Base-by-base conservation (phyloP, 2,329 filamentous ascomycete species). In the Aspergillus sojae region DNA sequence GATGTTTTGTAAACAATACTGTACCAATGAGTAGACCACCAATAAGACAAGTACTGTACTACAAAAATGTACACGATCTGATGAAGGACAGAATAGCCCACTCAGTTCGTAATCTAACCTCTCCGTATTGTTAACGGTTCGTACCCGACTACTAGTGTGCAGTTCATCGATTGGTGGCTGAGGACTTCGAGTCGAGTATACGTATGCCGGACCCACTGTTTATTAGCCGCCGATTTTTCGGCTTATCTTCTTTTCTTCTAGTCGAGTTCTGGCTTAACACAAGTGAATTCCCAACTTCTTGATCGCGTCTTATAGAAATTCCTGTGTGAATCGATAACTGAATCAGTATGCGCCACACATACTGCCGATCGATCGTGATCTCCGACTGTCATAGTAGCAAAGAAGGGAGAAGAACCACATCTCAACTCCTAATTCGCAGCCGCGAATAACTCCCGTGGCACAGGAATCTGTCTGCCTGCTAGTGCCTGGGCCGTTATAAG, bases 121-220 rank as follows among this genome's bases (percentile, higher is more conserved):
- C 45, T 28, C 21, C 45, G 45, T 48, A 48, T 26, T 48, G 45
- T 28, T 26, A 14, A 26, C 12, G 7, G 21, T 14, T 48, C 45
- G 26, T 48, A 19, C 16, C 36, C 14, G 16, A n/a, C 39, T 10
- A 9, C 39, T n/a, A n/a, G 45, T 48, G 23, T 48, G 21, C 21
- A 28, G 21, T n/a, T 52, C 28, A 52, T 52, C 28, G 28, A 52
- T 32, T 32, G 48, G 48, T 32, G 28, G 28, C 28, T n/a, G 19
- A 30, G 28, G n/a, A 52, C 21, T 10, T 16, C 6, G 19, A 28
- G 46, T 52, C n/a, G 21, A 32, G 52, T 55, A 55, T 55, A 55
- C 52, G 52, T 55, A 55, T 39, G 52, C 32, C 32, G 52, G 52
- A 39, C 32, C 52, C 52, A 55, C 52, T 39, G n/a, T 55, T 36